Base-by-base conservation (phyloP, 1,139 yeast genomes). In the Pichia sp. region DNA sequence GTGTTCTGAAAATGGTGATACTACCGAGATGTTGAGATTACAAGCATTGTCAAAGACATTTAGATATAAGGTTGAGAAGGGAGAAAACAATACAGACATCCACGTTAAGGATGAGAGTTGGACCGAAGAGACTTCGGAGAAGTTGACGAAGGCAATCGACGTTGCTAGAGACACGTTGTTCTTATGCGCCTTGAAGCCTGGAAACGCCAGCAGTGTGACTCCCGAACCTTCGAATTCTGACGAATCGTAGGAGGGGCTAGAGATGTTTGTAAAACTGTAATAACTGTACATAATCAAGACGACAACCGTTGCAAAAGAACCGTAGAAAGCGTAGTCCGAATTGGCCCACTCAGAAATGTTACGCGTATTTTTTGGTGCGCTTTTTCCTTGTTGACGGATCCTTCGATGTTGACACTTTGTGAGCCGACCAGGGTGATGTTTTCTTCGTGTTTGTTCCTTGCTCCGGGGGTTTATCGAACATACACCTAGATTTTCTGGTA, bases 1-100 rank as follows among this genome's bases (percentile, higher is more conserved):
- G 1, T 70, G 79, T 57, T 74, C 89, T 0, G 87, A 85, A 2
- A 71, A 77, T 47, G 90, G 91, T 2, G 77, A 81, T 55, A 80
- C 84, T 3, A 61, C 72, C 18, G 76, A 71, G 39, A 73, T 83
- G 78, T 61, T 66, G 15, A 63, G 69, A 41, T 67, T 88, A 41
- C 79, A 76, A 51, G 59, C 59, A 12, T 54, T 71, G 10, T 76
- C 68, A 49, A 61, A 56, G 53, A 63, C 58, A 52, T 77, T 66
- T 62, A 74, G 71, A 53, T 59, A 51, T 55, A 78, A 66, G 54
- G 77, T 61, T 67, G 67, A 55, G 63, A 74, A 53, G 19, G 55
- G 54, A 39, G 44, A 27, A 9, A 35, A 40, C 12, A 21, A 40
- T 24, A 34, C 27, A 21, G 73, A 65, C 66, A 70, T 62, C 9